Base-by-base conservation (phyloP, 2,329 filamentous ascomycete species). In the Ilyonectria mors-panacis region DNA sequence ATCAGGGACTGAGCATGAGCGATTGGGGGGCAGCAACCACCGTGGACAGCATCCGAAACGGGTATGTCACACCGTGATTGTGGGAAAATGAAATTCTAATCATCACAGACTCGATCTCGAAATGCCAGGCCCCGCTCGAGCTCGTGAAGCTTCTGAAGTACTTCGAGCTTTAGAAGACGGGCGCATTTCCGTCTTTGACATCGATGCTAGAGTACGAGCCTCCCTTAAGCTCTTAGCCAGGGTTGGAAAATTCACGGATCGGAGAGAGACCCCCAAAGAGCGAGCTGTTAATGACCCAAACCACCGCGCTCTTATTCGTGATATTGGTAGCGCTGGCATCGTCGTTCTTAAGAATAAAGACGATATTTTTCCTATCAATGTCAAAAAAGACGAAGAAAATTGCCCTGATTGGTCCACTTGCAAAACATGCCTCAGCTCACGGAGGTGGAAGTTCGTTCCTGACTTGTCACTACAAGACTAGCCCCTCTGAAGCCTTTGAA, bases 371-470 rank as follows among this genome's bases (percentile, higher is more conserved):
- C 66, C 65, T n/a, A 59, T 67, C 1, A 56, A 67, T 13, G 45
- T 58, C n/a, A 10, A 68, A 19, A 19, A 65, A 68, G 35, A 59
- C 63, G 1, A n/a, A 9, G 6, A 71, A 66, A 19, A 60, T 73
- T 2, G 68, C 70, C 1, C 44, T 77, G 2, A 68, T 79, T 26
- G 76, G 77, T 2, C 57, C 56, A 7, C 70, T 78, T 35, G 68
- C 76, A 57, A 76, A 76, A 48, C 33, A 70, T 30, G 74, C 77
- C 2, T 51, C 75, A 1, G 74, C 76, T 19, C 73, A 73, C 4
- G 78, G 78, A 3, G 75, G 77, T 21, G 78, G 78, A 5, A 78
- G 76, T 47, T 74, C 78, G 3, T 71, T 68, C 1, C 59, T 78
- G 37, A 72, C 71, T 35, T 67, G 72, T 28, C 74, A 79, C 67